phyloP scores from a whole-genome alignment of 192 early-diverging fungal species.

The Lunasporangiospora selenospora region DNA sequence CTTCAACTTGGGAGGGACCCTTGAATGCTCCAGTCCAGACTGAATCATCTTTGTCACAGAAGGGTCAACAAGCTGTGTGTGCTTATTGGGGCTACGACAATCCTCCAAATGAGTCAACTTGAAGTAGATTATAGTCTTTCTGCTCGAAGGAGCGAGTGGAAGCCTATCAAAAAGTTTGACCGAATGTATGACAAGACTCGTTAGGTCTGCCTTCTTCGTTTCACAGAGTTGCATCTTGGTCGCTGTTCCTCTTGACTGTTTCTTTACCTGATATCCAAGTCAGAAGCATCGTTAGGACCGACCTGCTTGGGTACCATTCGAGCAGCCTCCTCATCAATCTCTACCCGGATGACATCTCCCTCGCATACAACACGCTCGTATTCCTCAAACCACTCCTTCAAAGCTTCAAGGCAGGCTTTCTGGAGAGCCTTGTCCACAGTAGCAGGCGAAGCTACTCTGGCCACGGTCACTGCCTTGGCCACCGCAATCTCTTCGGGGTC shows the following conservation, averaged over 20 bases:
- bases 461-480: constrained; percentile 66
- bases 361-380: constrained; percentile 68
- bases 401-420: constrained; percentile 57
- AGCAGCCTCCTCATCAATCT: constrained; percentile 65
- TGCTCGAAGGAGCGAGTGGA: constrained; percentile 13
- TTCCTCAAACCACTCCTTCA: constrained; percentile 72
- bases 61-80: constrained; percentile 56
- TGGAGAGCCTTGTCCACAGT: constrained; percentile 68
- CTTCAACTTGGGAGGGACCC: constrained; percentile 54
- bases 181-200: no score
- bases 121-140: constrained; percentile 43
- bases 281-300: constrained; percentile 43
- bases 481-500: constrained; percentile 50
- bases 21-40: constrained; percentile 65
- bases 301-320: constrained; percentile 50
- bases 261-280: constrained; percentile 56
- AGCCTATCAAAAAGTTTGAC: constrained; percentile 9
- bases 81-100: constrained; percentile 20
- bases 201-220: background rate
- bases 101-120: constrained; percentile 45
- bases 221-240: constrained; percentile 12
- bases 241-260: constrained; percentile 27
- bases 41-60: constrained; percentile 67
- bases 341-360: constrained; percentile 70
- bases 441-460: constrained; percentile 69